Percentiles rank a stretch among this genome's conserved stretches.
Conservation (phyloP, 495 filamentous ascomycete genomes). For the Neurospora tetrasperma region DNA sequence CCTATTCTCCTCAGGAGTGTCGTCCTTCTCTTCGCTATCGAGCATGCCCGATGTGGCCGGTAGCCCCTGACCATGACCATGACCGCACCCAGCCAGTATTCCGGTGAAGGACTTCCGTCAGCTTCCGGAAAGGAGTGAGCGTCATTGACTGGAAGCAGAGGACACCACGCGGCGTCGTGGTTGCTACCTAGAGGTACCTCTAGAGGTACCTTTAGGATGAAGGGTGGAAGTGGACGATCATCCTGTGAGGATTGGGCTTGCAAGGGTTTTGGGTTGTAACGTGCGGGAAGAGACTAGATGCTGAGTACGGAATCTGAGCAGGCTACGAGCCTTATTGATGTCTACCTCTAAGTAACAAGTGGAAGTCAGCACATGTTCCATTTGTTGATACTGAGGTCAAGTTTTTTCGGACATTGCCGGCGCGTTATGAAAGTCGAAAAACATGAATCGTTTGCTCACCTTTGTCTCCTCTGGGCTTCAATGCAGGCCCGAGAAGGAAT, state of each 20-base stretch:
- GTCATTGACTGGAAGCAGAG: background rate
- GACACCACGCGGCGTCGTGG: background rate
- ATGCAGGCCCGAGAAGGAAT: background rate
- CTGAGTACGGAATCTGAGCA: background rate
- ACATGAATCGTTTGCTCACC: background rate
- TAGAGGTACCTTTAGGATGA: too few relatives aligned
- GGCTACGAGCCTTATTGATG: background rate
- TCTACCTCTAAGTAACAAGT: background rate
- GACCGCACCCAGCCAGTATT: background rate
- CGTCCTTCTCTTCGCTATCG: constrained; percentile 5
- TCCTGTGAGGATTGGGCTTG: too few relatives aligned
- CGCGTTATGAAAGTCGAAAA: background rate
- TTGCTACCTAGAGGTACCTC: background rate
- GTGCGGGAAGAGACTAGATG: background rate
- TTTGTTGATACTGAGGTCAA: background rate
- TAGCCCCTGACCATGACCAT: constrained; percentile 4
- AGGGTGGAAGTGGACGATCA: too few relatives aligned
- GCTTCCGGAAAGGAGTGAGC: background rate
- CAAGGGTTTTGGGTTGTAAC: background rate
- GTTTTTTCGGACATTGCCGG: background rate
- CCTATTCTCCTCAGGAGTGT: background rate
- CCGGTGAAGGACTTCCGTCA: background rate
- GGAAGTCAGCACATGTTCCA: background rate
- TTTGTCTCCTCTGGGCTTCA: background rate
- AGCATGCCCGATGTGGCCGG: constrained; percentile 23